Evolutionary conservation across 108 stramenopile genomes (phyloP).

Genomic region (Cyclotella choctawhatcheeana): DNA sequence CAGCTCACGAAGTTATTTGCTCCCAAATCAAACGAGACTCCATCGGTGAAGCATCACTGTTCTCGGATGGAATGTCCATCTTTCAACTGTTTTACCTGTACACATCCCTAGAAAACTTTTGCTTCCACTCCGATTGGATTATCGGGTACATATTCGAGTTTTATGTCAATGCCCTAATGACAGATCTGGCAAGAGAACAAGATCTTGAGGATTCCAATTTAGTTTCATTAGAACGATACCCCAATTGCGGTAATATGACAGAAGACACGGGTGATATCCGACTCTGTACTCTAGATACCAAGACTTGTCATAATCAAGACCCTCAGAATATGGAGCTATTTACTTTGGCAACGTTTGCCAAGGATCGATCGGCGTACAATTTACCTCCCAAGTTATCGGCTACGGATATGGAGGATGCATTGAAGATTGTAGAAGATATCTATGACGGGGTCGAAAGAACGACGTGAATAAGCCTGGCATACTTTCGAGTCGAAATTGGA

Average conservation of each 20-base stretch:
- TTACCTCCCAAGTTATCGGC: conserved; percentile 2
- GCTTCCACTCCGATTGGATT: conserved; percentile 16
- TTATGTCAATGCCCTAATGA: background rate
- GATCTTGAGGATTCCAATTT: background rate
- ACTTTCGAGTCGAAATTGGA: too few relatives aligned
- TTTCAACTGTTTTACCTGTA: conserved; percentile 14
- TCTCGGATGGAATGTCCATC: conserved; percentile 4
- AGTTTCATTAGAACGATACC: conserved; percentile 3
- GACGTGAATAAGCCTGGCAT: too few relatives aligned
- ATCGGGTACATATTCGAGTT: conserved; percentile 5
- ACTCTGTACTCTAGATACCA: conserved; percentile 3
- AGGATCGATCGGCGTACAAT: background rate
- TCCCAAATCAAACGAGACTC: background rate
- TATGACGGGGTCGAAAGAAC: too few relatives aligned
- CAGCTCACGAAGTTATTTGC: background rate
- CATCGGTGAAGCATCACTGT: conserved; percentile 1
- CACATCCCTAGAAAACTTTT: conserved; percentile 1
- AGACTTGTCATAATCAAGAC: conserved; percentile 23
- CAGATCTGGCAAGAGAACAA: too few relatives aligned
- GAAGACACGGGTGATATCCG: background rate
- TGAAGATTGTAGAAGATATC: background rate
- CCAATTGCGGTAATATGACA: conserved; percentile 20
- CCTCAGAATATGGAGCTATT: conserved; percentile 25
- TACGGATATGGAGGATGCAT: background rate
- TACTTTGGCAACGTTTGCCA: conserved; percentile 1